phyloP scores from a whole-genome alignment of 768 basidiomycete genomes.

The Sistotremastrum suecicum region DNA sequence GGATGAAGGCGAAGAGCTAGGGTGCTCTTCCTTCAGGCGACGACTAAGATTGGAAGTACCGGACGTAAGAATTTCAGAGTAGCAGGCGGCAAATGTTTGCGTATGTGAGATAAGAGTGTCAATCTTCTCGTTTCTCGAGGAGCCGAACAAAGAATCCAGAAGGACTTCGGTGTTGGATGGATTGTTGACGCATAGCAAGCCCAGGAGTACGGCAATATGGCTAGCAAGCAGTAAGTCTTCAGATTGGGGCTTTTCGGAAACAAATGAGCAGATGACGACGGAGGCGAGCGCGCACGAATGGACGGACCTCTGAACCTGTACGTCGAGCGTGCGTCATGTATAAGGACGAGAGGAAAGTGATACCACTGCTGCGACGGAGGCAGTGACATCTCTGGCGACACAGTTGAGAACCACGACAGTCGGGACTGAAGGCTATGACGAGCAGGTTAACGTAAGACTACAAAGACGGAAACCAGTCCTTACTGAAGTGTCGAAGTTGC shows the following conservation, averaged over 20 bases:
- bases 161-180: constrained; percentile 19
- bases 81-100: constrained; percentile 27
- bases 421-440: too few species aligned
- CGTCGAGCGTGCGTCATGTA: too few species aligned
- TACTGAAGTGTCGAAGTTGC: constrained; percentile 34
- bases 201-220: constrained; percentile 65
- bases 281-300: too few species aligned
- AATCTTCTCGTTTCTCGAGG: constrained; percentile 16
- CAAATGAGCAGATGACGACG: neutral
- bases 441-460: neutral
- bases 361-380: too few species aligned
- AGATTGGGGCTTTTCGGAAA: constrained; percentile 1
- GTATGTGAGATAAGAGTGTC: constrained; percentile 21
- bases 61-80: constrained; percentile 16
- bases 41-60: too few species aligned
- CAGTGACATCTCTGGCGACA: too few species aligned
- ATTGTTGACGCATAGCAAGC: constrained; percentile 26
- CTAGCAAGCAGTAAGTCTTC: constrained; percentile 32
- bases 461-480: constrained; percentile 11
- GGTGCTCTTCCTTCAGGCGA: too few species aligned
- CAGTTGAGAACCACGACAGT: too few species aligned
- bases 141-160: constrained; percentile 22
- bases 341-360: too few species aligned
- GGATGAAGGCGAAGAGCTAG: too few species aligned
- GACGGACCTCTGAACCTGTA: too few species aligned